Evolutionary conservation across 2,329 filamentous ascomycete species (phyloP).

Genomic region (Colletotrichum camelliae): DNA sequence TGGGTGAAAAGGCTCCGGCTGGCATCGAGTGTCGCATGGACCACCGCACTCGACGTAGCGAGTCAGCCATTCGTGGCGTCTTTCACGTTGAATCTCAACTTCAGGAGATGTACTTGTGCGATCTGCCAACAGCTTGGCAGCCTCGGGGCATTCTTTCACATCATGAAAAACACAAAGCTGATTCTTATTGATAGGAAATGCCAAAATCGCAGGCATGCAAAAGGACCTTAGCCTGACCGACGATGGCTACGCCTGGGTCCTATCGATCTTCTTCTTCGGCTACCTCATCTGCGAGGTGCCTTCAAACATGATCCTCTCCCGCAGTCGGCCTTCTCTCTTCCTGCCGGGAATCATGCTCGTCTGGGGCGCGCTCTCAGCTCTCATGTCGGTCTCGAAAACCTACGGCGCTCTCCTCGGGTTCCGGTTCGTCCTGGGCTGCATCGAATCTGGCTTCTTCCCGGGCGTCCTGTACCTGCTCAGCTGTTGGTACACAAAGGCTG

Average conservation of each 20-base stretch:
- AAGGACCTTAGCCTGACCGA: slow-evolving; percentile 50
- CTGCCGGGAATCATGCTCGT: slow-evolving; percentile 56
- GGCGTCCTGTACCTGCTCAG: slow-evolving; percentile 58
- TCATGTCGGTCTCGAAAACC: slow-evolving; percentile 53
- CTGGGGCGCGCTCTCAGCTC: slow-evolving; percentile 50
- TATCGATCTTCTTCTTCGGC: slow-evolving; percentile 60
- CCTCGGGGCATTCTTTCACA: background rate
- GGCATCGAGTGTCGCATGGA: background rate
- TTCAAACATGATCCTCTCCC: slow-evolving; percentile 57
- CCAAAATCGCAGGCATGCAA: slow-evolving; percentile 56
- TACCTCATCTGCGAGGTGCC: slow-evolving; percentile 61
- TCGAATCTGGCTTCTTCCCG: slow-evolving; percentile 58
- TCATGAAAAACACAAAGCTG: background rate
- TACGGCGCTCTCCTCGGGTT: slow-evolving; percentile 51
- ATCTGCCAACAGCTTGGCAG: background rate
- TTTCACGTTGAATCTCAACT: background rate
- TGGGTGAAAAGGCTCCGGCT: background rate
- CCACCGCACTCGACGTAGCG: background rate
- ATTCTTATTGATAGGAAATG: slow-evolving; percentile 39
- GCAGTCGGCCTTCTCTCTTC: slow-evolving; percentile 54
- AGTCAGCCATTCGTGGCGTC: background rate
- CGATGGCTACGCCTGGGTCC: slow-evolving; percentile 52
- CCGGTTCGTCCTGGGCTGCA: slow-evolving; percentile 52
- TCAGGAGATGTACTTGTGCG: background rate
- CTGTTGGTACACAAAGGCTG: slow-evolving; percentile 55